These are phyloP conservation scores for Hyphopichia buzzinii DNA, from an alignment of 1,139 yeast genomes.

Conservation along the genomic window DNA sequence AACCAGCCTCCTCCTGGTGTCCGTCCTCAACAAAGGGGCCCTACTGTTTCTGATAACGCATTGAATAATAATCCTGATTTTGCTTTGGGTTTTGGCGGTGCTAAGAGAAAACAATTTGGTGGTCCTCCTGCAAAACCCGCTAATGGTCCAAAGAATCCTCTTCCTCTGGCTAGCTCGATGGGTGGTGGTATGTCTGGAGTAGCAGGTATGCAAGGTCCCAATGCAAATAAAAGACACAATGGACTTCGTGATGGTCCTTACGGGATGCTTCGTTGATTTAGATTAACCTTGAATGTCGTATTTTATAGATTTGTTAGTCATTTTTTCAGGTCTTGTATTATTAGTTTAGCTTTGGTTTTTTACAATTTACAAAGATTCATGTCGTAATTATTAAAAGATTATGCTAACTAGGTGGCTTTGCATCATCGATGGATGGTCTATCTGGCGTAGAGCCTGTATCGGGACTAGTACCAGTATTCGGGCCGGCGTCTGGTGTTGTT, in stretches of 20 bases:
- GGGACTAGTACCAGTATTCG: background rate
- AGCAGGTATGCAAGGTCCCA: background rate
- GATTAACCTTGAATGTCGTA: too few relatives aligned
- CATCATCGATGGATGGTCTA: conserved; percentile 5
- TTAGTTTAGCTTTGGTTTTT: background rate
- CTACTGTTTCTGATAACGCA: conserved; percentile 48
- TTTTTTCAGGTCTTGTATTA: background rate
- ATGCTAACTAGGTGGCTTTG: background rate
- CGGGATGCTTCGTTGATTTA: conserved; percentile 7
- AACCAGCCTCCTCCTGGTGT: conserved; percentile 12
- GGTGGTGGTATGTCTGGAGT: background rate
- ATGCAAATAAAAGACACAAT: conserved; percentile 4
- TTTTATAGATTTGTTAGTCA: background rate
- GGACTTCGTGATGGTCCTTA: conserved; percentile 9
- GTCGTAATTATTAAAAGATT: background rate
- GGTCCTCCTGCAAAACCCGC: conserved; percentile 1
- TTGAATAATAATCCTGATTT: conserved; percentile 56
- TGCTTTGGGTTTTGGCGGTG: conserved; percentile 28
- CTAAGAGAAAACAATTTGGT: conserved; percentile 17
- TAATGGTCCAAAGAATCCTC: background rate
- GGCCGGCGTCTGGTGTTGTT: background rate
- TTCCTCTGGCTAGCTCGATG: background rate
- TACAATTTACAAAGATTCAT: too few relatives aligned
- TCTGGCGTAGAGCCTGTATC: conserved; percentile 2
- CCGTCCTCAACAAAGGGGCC: conserved; percentile 12